Evolutionary conservation across 176 grass and related monocot genomes (phyloP), one percentile per base, ranked within the genome.

Genomic region (Hordeum vulgare): DNA sequence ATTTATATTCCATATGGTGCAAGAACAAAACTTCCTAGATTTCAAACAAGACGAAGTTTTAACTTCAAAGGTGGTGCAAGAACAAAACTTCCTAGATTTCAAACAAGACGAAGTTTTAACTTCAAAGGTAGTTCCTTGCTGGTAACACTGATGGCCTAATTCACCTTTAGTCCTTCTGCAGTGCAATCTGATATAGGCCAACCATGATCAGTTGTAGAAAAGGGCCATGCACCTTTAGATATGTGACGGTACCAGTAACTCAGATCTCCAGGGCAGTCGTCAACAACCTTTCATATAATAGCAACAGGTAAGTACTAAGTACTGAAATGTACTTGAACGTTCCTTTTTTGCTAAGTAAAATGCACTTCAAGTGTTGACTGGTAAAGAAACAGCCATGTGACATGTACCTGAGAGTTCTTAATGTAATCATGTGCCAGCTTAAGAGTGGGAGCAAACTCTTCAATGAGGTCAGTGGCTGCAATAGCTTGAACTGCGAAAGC

Each of bases 171-270:
- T 88, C 93, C 96, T 96, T 96, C 96, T 34, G 93, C 87, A 75
- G 93, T 96, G 83, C 96, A 99, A 88, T 96, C 96, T 59, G 96
- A 99, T 89, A 96, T 86, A 84, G 93, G 89, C 96, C 96, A 99
- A 47, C 96, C 96, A 39, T 99, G 87, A 79, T 99, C 96, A 37
- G 28, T 87, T n/a, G 85, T 96, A 35, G 96, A 99, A 63, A 99
- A 99, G 9, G 96, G 87, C 96, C 96, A 99, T 85, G 93, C 91
- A 78, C 93, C 96, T 99, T 99, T 99, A 76, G 96, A 98, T 78
- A 95, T 92, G 89, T 98, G 96, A 69, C 93, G 93, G 59, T 99
- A 96, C 93, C 93, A 99, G 3, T 78, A 77, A 75, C 82, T 76
- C 72, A 99, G 87, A 82, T 96, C 84, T 37, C 91, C 93, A 65